Evolutionary conservation across 2,329 filamentous ascomycete species (phyloP), one percentile per base, ranked within the genome.

Genomic region (Ophiostoma ips): DNA sequence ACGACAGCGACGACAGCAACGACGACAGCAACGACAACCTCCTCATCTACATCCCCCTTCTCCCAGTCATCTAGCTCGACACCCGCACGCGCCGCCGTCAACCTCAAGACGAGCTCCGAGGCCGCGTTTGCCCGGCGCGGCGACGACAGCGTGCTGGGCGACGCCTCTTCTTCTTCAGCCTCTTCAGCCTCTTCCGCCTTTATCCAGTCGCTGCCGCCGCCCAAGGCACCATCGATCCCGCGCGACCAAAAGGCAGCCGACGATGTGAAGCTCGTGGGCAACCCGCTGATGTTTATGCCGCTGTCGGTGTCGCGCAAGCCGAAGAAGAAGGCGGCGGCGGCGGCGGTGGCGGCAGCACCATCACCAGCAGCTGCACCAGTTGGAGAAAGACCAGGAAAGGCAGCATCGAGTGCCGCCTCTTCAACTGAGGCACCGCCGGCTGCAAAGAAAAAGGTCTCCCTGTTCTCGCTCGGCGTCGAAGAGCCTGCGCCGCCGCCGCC

Each of bases 221-320:
- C 71, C 10, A 59, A 64, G 13, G 61, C 63, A 43, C 72, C 73
- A n/a, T 67, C 70, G 31, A 73, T 76, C 58, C 71, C 74, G 1
- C 69, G 68, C 12, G 73, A 74, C 38, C 72, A 78, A 58, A 78
- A 79, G 59, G 65, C 73, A 24, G 74, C 73, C n/a, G 71, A 76
- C 2, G 77, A 83, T 52, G 74, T 83, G 15, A 83, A 85, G 65
- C 66, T 84, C 13, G 76, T 82, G 2, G 85, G 84, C 18, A 92
- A 89, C 58, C 79, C 87, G 12, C 77, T 89, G 64, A 85, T 87
- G 78, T 95, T 96, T 65, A 84, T 82, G 61, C 90, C 90, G 3
- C 70, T 95, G 35, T 95, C 89, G 1, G 88, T 95, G 13, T 78
- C 81, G 15, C 76, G 86, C 54, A 87, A 83, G 55, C 73, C 80